Evolutionary conservation across 805 yeast genomes (phyloP), one percentile per base, ranked within the genome.

Genomic region (Kodamaea jinghongensis): DNA sequence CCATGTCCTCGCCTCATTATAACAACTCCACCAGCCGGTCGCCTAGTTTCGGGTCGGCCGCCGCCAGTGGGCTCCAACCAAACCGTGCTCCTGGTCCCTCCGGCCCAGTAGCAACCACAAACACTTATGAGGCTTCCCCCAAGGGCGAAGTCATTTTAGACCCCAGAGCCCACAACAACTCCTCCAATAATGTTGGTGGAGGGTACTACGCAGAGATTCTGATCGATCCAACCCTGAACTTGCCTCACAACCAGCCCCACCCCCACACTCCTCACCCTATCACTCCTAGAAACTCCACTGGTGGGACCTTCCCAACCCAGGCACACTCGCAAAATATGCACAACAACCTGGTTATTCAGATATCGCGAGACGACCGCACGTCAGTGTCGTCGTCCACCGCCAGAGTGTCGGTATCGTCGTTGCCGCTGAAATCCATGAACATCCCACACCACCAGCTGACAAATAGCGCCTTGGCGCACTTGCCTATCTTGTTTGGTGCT

Each of bases 381-480:
- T 60, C 67, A 6, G 51, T 68, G 10, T 52, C 61, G 17, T 58
- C 63, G 36, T 39, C 55, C 17, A 39, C 54, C 14, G 29, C 38
- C 11, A 47, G 73, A 43, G 72, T 64, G 30, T 65, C 71, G 20
- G 67, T 69, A 8, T 61, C 65, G 42, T 63, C 70, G 4, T 55
- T 69, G 22, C 75, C 75, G 6, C 65, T 71, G 12, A 69, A 69
- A 47, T 60, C 67, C 12, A 69, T 69, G 75, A 63, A 69, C 46
- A 69, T 69, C 7, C 75, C 75, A 1, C 75, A 69, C 48, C 75
- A 69, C 50, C 73, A 68, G 42, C 61, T 58, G 54, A 59, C 53
- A 41, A 58, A 51, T 41, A 60, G 48, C 38, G 60, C 71, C 4
- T 55, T 69, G 50, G 71, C 71, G 3, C 75, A 69, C 46, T 54